Evolutionary conservation across 345 rosid genomes (phyloP).

Genomic region (Pseudoturritis turrita): DNA sequence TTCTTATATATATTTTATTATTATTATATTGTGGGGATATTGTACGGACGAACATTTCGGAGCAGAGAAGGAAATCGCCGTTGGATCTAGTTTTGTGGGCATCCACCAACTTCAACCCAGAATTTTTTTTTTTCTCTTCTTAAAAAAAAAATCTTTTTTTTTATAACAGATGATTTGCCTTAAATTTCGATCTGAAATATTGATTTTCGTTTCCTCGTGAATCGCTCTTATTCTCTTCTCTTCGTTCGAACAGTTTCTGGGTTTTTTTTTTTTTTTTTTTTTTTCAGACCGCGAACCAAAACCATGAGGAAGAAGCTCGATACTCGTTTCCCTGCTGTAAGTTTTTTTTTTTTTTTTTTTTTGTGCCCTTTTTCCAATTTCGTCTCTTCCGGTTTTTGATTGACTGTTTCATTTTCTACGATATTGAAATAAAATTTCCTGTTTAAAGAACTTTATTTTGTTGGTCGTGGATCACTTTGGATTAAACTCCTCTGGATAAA

Average conservation of each 20-base stretch:
- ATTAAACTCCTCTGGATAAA: background rate
- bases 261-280: background rate
- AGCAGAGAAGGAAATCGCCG: constrained; percentile 14
- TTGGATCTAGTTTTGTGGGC: constrained; percentile 27
- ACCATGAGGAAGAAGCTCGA: constrained; percentile 38
- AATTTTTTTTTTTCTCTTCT: too few relatives aligned
- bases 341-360: background rate
- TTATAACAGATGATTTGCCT: background rate
- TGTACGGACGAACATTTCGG: constrained; percentile 24
- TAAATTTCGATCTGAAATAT: background rate
- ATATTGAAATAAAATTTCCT: background rate
- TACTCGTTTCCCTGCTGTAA: constrained; percentile 37
- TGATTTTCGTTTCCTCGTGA: background rate
- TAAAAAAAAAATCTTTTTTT: background rate
- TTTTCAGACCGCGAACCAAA: background rate
- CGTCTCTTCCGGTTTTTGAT: background rate
- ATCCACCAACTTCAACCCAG: background rate
- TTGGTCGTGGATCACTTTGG: background rate
- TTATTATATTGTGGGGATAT: background rate
- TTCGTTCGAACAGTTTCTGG: background rate
- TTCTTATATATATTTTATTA: background rate
- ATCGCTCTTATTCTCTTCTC: too few relatives aligned
- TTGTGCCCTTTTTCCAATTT: background rate
- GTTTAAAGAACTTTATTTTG: background rate
- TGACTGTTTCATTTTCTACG: background rate